A percentile compares a stretch with the other conserved stretches of the same genome.
phyloP scores from a whole-genome alignment of 352 stramenopile genomes.

The Pythium coloratum region DNA sequence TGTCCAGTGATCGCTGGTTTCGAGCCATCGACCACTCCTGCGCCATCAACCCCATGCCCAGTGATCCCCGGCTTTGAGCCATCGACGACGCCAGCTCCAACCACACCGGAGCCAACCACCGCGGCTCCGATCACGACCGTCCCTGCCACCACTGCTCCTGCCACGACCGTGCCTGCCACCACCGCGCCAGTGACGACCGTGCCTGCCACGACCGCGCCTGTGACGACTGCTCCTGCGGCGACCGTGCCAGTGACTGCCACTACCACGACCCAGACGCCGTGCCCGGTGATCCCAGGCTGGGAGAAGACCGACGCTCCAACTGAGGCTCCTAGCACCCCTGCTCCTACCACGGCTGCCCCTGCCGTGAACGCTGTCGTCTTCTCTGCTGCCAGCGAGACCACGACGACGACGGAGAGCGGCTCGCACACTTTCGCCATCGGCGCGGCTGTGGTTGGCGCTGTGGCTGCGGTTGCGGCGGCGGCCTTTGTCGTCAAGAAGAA shows the following conservation, averaged over 20 bases:
- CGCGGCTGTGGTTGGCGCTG: conserved; percentile 16
- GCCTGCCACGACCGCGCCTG: not conserved
- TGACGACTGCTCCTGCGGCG: conserved; percentile 18
- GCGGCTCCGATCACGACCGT: conserved; percentile 4
- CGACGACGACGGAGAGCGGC: not conserved
- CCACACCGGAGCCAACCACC: conserved; percentile 3
- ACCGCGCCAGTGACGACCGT: not conserved
- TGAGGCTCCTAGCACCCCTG: not conserved
- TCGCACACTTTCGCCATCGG: conserved; percentile 14
- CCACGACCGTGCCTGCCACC: conserved; percentile 7
- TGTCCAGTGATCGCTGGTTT: conserved; percentile 28
- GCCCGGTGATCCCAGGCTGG: conserved; percentile 30
- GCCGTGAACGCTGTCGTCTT: conserved; percentile 7
- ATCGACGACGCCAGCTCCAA: conserved; percentile 27
- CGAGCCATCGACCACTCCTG: conserved; percentile 8
- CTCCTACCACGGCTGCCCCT: conserved; percentile 10
- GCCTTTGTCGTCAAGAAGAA: conserved; percentile 17
- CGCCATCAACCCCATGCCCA: conserved; percentile 27
- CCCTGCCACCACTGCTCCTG: not conserved
- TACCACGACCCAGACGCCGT: conserved; percentile 22
- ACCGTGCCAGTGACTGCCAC: not conserved
- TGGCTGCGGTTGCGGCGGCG: conserved; percentile 15
- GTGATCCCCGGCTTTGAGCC: conserved; percentile 32
- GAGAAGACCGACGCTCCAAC: conserved; percentile 21
- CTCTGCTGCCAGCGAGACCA: not conserved